phyloP scores from a whole-genome alignment of 2,329 filamentous ascomycete genomes.

The Penicillium oxalicum region DNA sequence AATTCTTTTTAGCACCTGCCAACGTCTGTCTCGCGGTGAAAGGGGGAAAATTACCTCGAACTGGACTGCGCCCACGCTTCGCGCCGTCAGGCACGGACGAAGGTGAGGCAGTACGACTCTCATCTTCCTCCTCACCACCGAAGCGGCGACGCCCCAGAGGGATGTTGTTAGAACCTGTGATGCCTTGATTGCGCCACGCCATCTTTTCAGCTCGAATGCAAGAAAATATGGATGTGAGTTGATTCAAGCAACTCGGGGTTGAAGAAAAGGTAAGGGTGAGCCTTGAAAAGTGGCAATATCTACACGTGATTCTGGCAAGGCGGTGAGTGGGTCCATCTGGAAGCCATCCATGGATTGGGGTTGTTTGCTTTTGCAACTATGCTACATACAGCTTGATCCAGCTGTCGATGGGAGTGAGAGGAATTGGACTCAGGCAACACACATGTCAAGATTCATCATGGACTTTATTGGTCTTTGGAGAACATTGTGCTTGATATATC shows the following conservation, averaged over 20 bases:
- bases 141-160: conserved; percentile 82
- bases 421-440: neutral
- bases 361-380: neutral
- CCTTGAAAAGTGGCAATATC: conserved; percentile 8
- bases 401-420: too few relatives aligned
- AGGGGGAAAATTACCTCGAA: conserved; percentile 56
- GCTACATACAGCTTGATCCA: neutral
- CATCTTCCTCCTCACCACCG: conserved; percentile 57
- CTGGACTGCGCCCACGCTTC: conserved; percentile 91
- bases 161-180: conserved; percentile 97
- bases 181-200: conserved; percentile 67
- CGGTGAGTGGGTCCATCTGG: neutral
- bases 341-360: too few relatives aligned
- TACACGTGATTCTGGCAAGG: conserved; percentile 4
- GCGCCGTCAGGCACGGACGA: conserved; percentile 44
- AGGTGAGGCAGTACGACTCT: conserved; percentile 41
- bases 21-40: neutral
- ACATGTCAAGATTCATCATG: neutral
- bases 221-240: conserved; percentile 10
- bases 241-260: neutral
- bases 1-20: conserved; percentile 12
- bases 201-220: conserved; percentile 34
- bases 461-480: neutral
- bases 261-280: conserved; percentile 7
- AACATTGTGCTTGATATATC: neutral